phyloP scores from a whole-genome alignment of 129 eudicot species.

The Tagetes patula region DNA sequence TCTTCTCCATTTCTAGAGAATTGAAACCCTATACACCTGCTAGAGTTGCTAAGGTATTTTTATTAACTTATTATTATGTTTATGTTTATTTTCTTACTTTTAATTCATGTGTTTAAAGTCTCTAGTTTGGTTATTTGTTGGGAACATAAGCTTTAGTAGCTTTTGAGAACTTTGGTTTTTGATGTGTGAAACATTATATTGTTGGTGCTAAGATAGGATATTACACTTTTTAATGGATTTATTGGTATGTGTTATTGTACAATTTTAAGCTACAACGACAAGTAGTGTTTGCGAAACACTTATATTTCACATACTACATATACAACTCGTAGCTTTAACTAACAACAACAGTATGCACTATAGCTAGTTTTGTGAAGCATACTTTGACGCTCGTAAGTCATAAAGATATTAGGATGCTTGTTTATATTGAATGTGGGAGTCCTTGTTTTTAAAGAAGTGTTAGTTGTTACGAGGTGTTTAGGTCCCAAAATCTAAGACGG shows the following conservation, averaged over 20 bases:
- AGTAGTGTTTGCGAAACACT: background rate
- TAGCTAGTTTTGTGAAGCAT: background rate
- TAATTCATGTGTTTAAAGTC: too few relatives aligned
- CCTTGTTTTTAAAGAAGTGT: background rate
- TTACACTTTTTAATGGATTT: too few relatives aligned
- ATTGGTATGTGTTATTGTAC: background rate
- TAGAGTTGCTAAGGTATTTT: constrained; percentile 56
- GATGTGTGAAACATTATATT: background rate
- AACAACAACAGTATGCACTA: background rate
- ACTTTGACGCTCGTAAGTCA: background rate
- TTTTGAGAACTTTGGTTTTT: background rate
- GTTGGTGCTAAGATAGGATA: background rate
- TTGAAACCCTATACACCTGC: constrained; percentile 70
- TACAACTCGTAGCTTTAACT: background rate
- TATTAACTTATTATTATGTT: too few relatives aligned
- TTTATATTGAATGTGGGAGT: background rate
- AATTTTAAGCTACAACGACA: background rate
- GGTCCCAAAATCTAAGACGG: background rate
- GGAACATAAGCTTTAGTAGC: background rate
- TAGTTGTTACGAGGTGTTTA: background rate
- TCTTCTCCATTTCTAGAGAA: constrained; percentile 58
- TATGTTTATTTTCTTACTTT: background rate
- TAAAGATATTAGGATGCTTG: background rate
- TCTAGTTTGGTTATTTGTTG: background rate
- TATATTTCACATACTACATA: background rate